Conservation (phyloP, 2,329 filamentous ascomycete genomes). For the Camillea tinctor region DNA sequence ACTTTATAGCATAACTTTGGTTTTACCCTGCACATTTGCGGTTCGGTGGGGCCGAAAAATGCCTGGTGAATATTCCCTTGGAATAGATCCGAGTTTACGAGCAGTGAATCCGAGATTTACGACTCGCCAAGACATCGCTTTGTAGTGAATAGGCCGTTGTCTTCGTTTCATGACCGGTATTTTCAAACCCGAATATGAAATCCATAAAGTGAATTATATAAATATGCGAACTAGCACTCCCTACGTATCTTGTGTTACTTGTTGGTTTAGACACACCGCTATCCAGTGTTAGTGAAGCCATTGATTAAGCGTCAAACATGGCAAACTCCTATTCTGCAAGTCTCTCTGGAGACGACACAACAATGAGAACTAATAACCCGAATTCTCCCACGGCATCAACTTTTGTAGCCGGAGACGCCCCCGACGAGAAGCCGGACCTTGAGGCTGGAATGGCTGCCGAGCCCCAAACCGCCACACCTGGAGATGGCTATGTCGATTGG, state of each 20-base stretch:
- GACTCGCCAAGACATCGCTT: too few species aligned
- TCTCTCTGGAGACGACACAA: background rate
- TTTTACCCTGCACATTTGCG: too few species aligned
- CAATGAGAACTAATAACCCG: too few species aligned
- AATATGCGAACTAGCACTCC: too few species aligned
- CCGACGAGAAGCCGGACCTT: background rate
- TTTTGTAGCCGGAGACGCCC: background rate
- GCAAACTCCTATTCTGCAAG: background rate
- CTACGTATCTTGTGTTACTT: background rate
- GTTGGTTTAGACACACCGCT: background rate
- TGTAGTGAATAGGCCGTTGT: too few species aligned
- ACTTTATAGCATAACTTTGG: too few species aligned
- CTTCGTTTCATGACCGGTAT: background rate
- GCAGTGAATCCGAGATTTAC: too few species aligned
- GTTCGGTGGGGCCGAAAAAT: too few species aligned
- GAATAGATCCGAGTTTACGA: too few species aligned
- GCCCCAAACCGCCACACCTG: background rate
- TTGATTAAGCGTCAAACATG: background rate
- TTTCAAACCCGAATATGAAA: background rate
- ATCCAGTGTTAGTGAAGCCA: background rate
- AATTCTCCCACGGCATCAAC: background rate
- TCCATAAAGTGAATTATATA: background rate
- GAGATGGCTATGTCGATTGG: slow-evolving; percentile 47
- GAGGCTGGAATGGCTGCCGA: background rate
- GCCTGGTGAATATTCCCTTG: too few species aligned